These are phyloP conservation scores for Sanghuangporus weigelae DNA, from an alignment of 1,284 basidiomycete species.

Conservation along the genomic window DNA sequence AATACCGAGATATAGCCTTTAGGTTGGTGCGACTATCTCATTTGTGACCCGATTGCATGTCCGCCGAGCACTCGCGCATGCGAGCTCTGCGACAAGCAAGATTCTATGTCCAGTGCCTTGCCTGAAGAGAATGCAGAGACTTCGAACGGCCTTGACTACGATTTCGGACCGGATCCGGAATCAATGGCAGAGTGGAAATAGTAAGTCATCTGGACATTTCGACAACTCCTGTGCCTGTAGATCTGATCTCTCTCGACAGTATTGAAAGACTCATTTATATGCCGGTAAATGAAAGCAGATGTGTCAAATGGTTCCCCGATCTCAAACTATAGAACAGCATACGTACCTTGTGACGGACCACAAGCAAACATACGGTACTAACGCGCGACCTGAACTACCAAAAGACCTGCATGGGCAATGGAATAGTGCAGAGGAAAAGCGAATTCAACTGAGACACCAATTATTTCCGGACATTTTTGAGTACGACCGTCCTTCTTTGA, in stretches of 20 bases:
- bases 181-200: constrained; percentile 46
- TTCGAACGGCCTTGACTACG: constrained; percentile 22
- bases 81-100: constrained; percentile 6
- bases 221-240: constrained; percentile 9
- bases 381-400: constrained; percentile 20
- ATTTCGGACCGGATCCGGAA: constrained; percentile 50
- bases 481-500: constrained; percentile 25
- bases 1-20: not conserved
- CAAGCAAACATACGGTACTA: constrained; percentile 43
- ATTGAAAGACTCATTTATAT: constrained; percentile 48
- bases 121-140: not conserved
- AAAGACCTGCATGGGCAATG: constrained; percentile 32
- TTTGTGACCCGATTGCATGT: constrained; percentile 48
- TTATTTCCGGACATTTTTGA: constrained; percentile 45
- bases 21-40: constrained; percentile 61
- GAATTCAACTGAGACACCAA: constrained; percentile 38
- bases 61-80: constrained; percentile 29
- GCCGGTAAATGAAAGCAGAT: constrained; percentile 31
- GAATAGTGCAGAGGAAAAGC: constrained; percentile 42
- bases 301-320: not conserved
- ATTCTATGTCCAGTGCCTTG: not conserved
- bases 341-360: constrained; percentile 63
- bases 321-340: constrained; percentile 29
- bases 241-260: constrained; percentile 20
- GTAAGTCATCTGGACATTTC: constrained; percentile 31